Base-by-base conservation (phyloP, 495 filamentous ascomycete genomes). In the Annulohypoxylon stygium region DNA sequence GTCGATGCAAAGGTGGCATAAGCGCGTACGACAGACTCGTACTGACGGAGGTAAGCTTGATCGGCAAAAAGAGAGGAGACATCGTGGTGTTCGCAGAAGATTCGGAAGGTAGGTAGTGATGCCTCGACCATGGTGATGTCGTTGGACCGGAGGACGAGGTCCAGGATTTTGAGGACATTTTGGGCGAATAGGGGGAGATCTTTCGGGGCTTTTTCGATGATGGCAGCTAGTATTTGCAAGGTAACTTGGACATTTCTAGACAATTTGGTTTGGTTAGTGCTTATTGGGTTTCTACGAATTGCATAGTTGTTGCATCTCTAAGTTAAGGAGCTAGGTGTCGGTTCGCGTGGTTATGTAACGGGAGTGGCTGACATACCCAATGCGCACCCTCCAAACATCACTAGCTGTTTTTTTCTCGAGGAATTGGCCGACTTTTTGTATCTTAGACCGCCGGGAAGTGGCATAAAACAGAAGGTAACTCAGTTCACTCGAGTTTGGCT, bases 391-490 rank as follows among this genome's bases (percentile, higher is more conserved):
- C 83, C 89, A 93, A 65, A 97, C 93, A 85, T 98, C 95, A 71
- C 88, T 90, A 45, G 91, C 91, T 61, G 93, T 93, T 82, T 93
- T 92, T 85, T 93, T 95, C 81, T 97, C 94, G 75, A 98, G 83
- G 77, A 97, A 98, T 75, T 88, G 88, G 78, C 93, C 93, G 55
- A 98, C 93, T 79, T 98, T 98, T 77, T 94, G 93, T 63, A 98
- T 87, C 87, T 97, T 98, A 81, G 92, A 94, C 66, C 93, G 88
- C 60, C 95, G 92, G 72, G 94, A 96, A 79, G 93, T 95, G 47
- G 92, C 93, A 86, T 98, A 97, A 86, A 95, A 98, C 30, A 97
- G 89, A 59, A 98, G 88, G 78, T 98, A 98, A 78, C 93, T 97
- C 47, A 98, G 89, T 84, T 98, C 95, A 81, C 92, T 96, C 50